Conservation (phyloP, 1,284 basidiomycete species). For the Apiotrichum montevideense region DNA sequence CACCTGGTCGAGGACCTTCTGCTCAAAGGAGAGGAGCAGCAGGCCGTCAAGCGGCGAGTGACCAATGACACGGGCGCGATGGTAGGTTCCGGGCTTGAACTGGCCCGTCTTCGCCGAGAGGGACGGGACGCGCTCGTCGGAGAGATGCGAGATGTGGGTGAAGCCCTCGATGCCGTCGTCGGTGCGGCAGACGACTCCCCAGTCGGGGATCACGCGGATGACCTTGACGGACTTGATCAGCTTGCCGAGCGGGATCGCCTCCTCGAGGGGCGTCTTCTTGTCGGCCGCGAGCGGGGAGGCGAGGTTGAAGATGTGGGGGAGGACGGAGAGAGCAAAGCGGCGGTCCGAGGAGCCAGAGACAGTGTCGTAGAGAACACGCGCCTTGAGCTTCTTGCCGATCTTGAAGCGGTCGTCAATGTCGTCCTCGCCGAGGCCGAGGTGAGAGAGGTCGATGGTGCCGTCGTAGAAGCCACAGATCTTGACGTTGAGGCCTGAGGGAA, state of each 20-base stretch:
- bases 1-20: slow-evolving; percentile 74
- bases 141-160: slow-evolving; percentile 90
- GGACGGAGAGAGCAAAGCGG: slow-evolving; percentile 70
- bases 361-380: slow-evolving; percentile 78
- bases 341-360: slow-evolving; percentile 59
- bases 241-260: slow-evolving; percentile 66
- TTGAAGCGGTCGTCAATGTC: slow-evolving; percentile 57
- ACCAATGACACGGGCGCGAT: slow-evolving; percentile 84
- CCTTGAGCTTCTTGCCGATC: slow-evolving; percentile 79
- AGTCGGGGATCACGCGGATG: slow-evolving; percentile 66
- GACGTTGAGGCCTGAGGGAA: slow-evolving; percentile 73
- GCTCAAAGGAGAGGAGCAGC: slow-evolving; percentile 76
- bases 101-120: slow-evolving; percentile 64
- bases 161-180: slow-evolving; percentile 66
- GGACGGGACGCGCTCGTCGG: slow-evolving; percentile 80
- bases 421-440: slow-evolving; percentile 54
- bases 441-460: slow-evolving; percentile 79
- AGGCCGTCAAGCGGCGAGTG: slow-evolving; percentile 83
- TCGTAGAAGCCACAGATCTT: slow-evolving; percentile 92
- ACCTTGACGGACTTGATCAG: slow-evolving; percentile 68
- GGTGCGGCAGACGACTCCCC: slow-evolving; percentile 68
- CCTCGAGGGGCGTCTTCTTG: slow-evolving; percentile 48
- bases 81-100: slow-evolving; percentile 71
- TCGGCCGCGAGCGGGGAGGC: slow-evolving; percentile 40
- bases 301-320: slow-evolving; percentile 65